These are phyloP conservation scores for Misopates orontium DNA, from an alignment of 257 asterid genomes.

Conservation along the genomic window DNA sequence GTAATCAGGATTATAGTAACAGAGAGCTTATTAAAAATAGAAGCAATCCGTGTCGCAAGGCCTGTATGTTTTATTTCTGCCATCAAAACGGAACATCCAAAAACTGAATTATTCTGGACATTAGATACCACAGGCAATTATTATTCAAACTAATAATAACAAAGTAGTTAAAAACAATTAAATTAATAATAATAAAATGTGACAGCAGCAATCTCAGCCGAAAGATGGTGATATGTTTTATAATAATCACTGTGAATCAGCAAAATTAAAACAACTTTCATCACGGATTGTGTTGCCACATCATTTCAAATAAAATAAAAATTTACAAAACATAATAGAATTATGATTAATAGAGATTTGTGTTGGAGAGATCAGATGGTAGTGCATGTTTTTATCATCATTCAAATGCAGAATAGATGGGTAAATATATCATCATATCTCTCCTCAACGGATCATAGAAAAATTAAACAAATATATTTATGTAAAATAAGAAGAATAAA, in stretches of 20 bases:
- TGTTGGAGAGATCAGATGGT: slow-evolving; percentile 83
- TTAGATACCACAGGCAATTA: slow-evolving; percentile 58
- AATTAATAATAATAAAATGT: neutral
- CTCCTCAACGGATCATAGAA: no score
- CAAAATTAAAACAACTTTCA: slow-evolving; percentile 27
- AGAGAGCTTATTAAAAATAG: slow-evolving; percentile 35
- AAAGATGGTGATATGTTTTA: slow-evolving; percentile 54
- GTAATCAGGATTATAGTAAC: slow-evolving; percentile 52
- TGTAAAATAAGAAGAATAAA: neutral
- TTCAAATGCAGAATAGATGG: slow-evolving; percentile 63
- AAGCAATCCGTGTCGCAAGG: slow-evolving; percentile 74
- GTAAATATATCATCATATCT: slow-evolving; percentile 60
- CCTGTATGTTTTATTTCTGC: slow-evolving; percentile 51
- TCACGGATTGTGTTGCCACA: slow-evolving; percentile 44
- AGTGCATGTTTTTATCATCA: slow-evolving; percentile 85
- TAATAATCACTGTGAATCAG: slow-evolving; percentile 54
- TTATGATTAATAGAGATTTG: neutral
- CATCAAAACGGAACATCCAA: slow-evolving; percentile 60
- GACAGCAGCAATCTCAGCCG: slow-evolving; percentile 47
- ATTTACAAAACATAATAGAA: neutral
- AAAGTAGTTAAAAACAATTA: neutral
- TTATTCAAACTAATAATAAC: neutral
- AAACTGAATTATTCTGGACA: slow-evolving; percentile 44
- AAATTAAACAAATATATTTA: neutral
- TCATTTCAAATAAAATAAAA: no score